Base-by-base conservation (phyloP, 2,329 filamentous ascomycete genomes). In the Colletotrichum cordylinicola region DNA sequence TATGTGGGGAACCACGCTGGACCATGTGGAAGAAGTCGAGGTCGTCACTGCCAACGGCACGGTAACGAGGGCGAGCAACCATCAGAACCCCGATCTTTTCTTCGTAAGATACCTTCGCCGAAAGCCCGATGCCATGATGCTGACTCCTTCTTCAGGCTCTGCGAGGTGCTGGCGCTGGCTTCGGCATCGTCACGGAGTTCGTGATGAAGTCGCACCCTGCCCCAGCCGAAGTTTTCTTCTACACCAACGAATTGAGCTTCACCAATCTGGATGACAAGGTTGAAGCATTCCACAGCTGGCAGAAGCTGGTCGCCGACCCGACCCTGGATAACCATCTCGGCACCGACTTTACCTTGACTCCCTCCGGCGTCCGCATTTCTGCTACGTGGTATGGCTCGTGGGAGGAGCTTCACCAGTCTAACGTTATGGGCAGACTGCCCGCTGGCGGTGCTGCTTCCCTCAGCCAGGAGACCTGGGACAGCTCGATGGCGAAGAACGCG, bases 1-100 rank as follows among this genome's bases (percentile, higher is more conserved):
- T 18, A 90, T 90, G 87, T 92, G 90, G 90, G 90, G 90, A 66
- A 85, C 85, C 2, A 85, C 87, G 9, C 84, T 92, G 3, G 90
- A 92, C 78, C 89, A 91, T 39, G 82, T 92, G 27, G 70, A 90
- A 35, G 88, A 88, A 78, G 48, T 77, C 27, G 78, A 83, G 43
- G 80, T 82, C n/a, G 82, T 83, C 24, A 78, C 81, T 31, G 79
- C 80, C 21, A 77, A 83, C 33, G 81, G 82, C 12, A 77, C 70
- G 2, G 68, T 83, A 31, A 72, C 77, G 10, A 77, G 71, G 2
- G 78, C 77, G 2, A 79, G 77, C n/a, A 72, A 74, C 13, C 66
- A 67, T 2, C 21, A 79, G 15, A 78, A 83, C 33, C 31, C 78
- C 4, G 82, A 84, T 52, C 61, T 84, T 10, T 84, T 81, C 70